phyloP scores from a whole-genome alignment of 495 filamentous ascomycete genomes.

The Tetracladium marchalianum region DNA sequence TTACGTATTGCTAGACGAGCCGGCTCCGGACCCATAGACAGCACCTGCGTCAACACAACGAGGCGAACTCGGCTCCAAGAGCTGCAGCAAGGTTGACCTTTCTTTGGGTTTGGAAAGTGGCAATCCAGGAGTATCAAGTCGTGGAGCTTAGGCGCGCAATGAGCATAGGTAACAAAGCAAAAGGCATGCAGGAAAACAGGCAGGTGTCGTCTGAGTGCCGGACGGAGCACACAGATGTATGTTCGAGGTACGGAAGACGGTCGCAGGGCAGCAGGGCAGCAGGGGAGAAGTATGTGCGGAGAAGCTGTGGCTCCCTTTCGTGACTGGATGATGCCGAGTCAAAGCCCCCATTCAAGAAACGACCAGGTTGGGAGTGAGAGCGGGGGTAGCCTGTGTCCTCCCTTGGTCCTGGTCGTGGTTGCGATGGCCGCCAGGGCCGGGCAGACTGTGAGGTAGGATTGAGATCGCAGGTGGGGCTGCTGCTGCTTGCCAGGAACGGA shows the following conservation, averaged over 20 bases:
- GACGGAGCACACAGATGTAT: slow-evolving; percentile 4
- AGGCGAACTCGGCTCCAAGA: slow-evolving; percentile 14
- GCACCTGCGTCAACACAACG: slow-evolving; percentile 18
- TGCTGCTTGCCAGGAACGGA: no score
- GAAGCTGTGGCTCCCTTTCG: slow-evolving; percentile 20
- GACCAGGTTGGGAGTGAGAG: slow-evolving; percentile 13
- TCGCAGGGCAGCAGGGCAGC: slow-evolving; percentile 2
- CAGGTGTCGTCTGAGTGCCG: background rate
- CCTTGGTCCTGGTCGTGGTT: no score
- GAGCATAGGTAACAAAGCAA: slow-evolving; percentile 3
- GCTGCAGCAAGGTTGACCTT: slow-evolving; percentile 13
- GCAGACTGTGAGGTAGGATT: no score
- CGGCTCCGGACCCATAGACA: no score
- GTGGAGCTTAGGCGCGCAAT: slow-evolving; percentile 13
- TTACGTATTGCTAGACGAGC: no score
- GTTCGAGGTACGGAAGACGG: slow-evolving; percentile 2
- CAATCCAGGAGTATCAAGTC: slow-evolving; percentile 4
- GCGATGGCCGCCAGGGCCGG: no score
- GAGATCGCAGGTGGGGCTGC: no score
- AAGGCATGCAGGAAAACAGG: background rate
- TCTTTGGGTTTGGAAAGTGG: slow-evolving; percentile 8
- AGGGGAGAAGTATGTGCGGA: slow-evolving; percentile 16
- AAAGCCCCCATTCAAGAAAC: slow-evolving; percentile 1
- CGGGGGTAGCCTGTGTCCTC: slow-evolving; percentile 6
- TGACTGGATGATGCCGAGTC: slow-evolving; percentile 18